These are phyloP conservation scores for Ophiognomonia clavigignenti-juglandacearum DNA, from an alignment of 2,329 filamentous ascomycete species.

Conservation along the genomic window DNA sequence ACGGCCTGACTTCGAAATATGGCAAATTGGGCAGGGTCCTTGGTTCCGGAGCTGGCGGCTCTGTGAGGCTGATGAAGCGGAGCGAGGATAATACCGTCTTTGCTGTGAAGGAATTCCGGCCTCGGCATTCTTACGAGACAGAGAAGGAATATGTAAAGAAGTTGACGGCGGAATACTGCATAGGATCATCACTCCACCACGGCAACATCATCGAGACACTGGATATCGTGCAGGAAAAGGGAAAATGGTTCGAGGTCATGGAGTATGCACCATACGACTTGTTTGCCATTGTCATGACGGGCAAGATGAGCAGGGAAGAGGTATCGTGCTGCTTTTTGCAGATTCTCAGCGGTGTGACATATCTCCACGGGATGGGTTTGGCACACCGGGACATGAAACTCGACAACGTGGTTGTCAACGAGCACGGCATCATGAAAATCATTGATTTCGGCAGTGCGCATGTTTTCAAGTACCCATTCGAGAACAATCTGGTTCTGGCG, in stretches of 20 bases:
- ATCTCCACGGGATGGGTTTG: conserved; percentile 89
- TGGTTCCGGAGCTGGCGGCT: conserved; percentile 90
- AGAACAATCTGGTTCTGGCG: conserved; percentile 77
- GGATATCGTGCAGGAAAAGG: conserved; percentile 92
- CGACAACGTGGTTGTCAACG: conserved; percentile 96
- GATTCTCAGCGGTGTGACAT: conserved; percentile 90
- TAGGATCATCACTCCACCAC: conserved; percentile 93
- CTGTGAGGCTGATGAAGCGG: conserved; percentile 88
- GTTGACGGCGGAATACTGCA: conserved; percentile 95
- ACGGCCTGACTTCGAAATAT: conserved; percentile 85
- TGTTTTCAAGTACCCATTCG: conserved; percentile 96
- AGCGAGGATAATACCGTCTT: conserved; percentile 91
- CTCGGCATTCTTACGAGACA: conserved; percentile 86
- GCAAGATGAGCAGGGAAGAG: conserved; percentile 91
- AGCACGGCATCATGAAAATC: conserved; percentile 97
- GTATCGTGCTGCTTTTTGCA: conserved; percentile 88
- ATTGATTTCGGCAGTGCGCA: conserved; percentile 98
- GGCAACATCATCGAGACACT: conserved; percentile 98
- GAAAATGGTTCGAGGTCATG: conserved; percentile 98
- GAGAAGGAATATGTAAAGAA: conserved; percentile 98
- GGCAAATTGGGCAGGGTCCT: conserved; percentile 93
- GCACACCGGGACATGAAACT: conserved; percentile 94
- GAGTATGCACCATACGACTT: conserved; percentile 95
- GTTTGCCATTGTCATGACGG: conserved; percentile 98
- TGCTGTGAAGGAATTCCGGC: conserved; percentile 94